phyloP scores from a whole-genome alignment of 2,329 filamentous ascomycete genomes.

The Alternaria consortialis region DNA sequence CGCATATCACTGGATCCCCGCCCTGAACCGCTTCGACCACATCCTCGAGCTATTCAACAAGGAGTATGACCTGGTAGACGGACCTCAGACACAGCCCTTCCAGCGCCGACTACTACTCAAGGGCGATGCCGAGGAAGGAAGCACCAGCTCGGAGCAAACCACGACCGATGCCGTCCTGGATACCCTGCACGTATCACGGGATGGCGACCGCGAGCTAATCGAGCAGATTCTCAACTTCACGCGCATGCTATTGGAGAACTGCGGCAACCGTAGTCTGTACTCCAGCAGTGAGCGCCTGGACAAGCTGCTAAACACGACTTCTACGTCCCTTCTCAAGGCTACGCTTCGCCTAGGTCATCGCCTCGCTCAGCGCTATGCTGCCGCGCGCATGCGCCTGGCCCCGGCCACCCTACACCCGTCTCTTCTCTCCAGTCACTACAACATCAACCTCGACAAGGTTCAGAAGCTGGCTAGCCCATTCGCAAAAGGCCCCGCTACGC shows the following conservation, averaged over 20 bases:
- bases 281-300: constrained; percentile 91
- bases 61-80: constrained; percentile 80
- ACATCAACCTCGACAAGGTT: constrained; percentile 76
- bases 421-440: constrained; percentile 84
- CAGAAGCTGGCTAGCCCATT: constrained; percentile 86
- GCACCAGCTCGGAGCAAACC: constrained; percentile 30
- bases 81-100: constrained; percentile 83
- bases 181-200: constrained; percentile 70
- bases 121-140: constrained; percentile 60
- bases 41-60: constrained; percentile 83
- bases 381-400: constrained; percentile 79
- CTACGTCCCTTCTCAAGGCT: constrained; percentile 77
- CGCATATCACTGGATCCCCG: constrained; percentile 96
- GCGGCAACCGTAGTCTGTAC: constrained; percentile 95
- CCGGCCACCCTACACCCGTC: constrained; percentile 73
- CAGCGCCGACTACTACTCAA: constrained; percentile 70
- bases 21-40: constrained; percentile 91
- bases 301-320: constrained; percentile 87
- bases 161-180: constrained; percentile 59
- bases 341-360: constrained; percentile 84
- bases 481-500: constrained; percentile 68
- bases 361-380: constrained; percentile 91
- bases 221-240: constrained; percentile 86
- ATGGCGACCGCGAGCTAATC: constrained; percentile 83
- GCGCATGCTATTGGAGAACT: constrained; percentile 87